Conservation (phyloP, 2,329 filamentous ascomycete species). For the Hortaea werneckii region DNA sequence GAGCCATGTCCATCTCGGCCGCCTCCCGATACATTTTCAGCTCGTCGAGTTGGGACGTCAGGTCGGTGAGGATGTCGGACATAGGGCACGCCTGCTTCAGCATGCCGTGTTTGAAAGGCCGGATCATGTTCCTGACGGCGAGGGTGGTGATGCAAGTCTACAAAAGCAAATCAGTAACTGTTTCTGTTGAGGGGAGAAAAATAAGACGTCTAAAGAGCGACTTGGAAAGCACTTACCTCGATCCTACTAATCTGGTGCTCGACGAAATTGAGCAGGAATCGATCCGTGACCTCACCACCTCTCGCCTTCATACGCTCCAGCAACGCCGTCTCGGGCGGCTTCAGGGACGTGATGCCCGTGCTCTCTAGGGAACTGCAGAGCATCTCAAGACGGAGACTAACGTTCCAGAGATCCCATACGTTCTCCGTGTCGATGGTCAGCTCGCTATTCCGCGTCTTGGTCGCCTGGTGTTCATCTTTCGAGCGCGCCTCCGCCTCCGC, state of each 20-base stretch:
- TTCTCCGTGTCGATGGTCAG: conserved; percentile 74
- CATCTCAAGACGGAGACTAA: conserved; percentile 84
- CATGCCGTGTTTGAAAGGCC: conserved; percentile 57
- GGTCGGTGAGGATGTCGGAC: conserved; percentile 53
- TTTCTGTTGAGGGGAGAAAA: background rate
- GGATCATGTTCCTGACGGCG: conserved; percentile 65
- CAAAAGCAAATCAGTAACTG: background rate
- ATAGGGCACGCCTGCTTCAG: conserved; percentile 71
- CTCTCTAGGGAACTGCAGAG: conserved; percentile 82
- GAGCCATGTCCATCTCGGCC: conserved; percentile 6
- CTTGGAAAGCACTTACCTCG: conserved; percentile 54
- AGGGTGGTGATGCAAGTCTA: conserved; percentile 76
- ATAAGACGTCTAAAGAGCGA: background rate
- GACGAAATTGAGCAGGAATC: conserved; percentile 77
- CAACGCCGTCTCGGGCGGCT: conserved; percentile 72
- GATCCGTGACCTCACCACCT: conserved; percentile 79
- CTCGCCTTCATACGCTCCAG: conserved; percentile 61
- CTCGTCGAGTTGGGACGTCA: conserved; percentile 53
- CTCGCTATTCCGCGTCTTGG: conserved; percentile 49
- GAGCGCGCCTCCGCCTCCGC: conserved; percentile 30
- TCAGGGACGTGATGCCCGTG: conserved; percentile 51
- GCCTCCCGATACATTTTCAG: conserved; percentile 35
- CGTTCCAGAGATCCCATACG: conserved; percentile 82
- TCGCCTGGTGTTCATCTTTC: conserved; percentile 27
- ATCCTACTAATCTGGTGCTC: conserved; percentile 93